Base-by-base conservation (phyloP, 2,329 filamentous ascomycete species). In the Colletotrichum chlorophyti region DNA sequence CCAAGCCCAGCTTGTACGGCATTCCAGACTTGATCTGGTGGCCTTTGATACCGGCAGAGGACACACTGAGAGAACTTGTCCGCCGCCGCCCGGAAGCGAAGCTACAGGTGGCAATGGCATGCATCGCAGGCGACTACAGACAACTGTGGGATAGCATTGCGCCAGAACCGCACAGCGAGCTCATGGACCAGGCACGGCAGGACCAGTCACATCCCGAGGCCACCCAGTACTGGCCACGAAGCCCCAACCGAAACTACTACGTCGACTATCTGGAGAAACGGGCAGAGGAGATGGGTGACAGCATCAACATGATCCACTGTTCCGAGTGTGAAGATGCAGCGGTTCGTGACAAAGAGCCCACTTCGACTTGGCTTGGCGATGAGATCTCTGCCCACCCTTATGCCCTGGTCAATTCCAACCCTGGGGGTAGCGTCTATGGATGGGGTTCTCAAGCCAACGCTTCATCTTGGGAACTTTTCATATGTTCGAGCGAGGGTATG, bases 21-120 rank as follows among this genome's bases (percentile, higher is more conserved):
- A 29, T 53, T 29, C 50, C 50, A 3, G n/a, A 12, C 4, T 2
- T 58, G 23, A 61, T 58, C 3, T 58, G 53, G 53, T 58, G 50
- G 23, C 53, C 59, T 3, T 15, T 46, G 32, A n/a, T 34, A 12
- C 43, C 48, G 7, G 11, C n/a, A 1, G 14, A 41, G 1, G 24
- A 29, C 4, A 54, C 59, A 1, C 6, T 45, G 31, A 46, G 2
- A 17, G 23, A 46, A 19, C 40, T 53, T 8, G 29, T 24, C 15
- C 50, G 24, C 31, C 50, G 50, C 21, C 31, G 34, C 14, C 50
- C 50, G 31, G 40, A 38, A 17, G 47, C 38, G 41, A 10, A 46
- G 9, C 7, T 45, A 19, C 31, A 45, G 15, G 32, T 46, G 29
- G 41, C 41, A 4, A 45, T 37, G 34, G 11, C 50, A 7, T 53